Evolutionary conservation across 2,329 filamentous ascomycete genomes (phyloP).

Genomic region (Scytalidium lignicola): DNA sequence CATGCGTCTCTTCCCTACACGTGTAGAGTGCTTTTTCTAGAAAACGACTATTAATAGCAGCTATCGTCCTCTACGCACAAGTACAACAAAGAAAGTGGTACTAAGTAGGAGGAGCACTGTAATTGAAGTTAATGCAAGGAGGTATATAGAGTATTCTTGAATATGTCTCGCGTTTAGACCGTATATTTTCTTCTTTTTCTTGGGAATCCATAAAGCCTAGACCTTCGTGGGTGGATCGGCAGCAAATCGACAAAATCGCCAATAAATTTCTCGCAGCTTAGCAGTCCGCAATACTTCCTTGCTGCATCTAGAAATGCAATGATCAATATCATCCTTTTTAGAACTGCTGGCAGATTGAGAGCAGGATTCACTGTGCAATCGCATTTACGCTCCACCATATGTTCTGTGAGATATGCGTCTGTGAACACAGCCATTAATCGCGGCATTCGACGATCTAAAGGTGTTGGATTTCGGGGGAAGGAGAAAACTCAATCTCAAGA

Average conservation of each 20-base stretch:
- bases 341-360: slow-evolving; percentile 8
- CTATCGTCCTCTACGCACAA: no score
- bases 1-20: no score
- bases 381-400: slow-evolving; percentile 5
- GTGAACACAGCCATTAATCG: slow-evolving; percentile 65
- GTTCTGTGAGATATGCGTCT: slow-evolving; percentile 35
- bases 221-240: no score
- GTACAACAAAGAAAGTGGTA: no score
- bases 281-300: neutral
- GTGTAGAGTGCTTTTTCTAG: no score
- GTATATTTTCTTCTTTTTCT: no score
- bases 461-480: slow-evolving; percentile 23
- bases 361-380: slow-evolving; percentile 1
- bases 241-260: neutral
- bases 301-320: slow-evolving; percentile 12
- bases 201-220: no score
- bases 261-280: neutral
- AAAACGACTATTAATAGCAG: no score
- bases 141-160: no score
- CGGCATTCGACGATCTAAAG: slow-evolving; percentile 52
- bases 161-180: no score
- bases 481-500: slow-evolving; percentile 6
- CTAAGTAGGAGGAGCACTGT: no score
- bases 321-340: slow-evolving; percentile 15
- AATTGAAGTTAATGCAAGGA: no score